Percentiles rank a stretch among this genome's conserved stretches.
Evolutionary conservation across 108 stramenopile species (phyloP).

Genomic region (Nitzschia sp.): DNA sequence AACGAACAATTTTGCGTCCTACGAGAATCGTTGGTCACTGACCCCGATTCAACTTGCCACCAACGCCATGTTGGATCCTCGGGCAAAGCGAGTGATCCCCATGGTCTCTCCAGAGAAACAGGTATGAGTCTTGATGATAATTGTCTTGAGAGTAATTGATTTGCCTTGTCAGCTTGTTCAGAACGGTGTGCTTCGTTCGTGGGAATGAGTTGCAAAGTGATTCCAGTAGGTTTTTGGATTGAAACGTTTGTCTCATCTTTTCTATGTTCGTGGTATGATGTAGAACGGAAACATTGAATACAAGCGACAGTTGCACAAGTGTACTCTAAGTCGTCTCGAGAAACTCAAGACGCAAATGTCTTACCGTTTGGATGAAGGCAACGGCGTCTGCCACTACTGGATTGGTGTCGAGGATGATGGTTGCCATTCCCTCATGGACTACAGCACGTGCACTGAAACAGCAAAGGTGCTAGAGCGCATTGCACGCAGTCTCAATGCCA

Average conservation of each 20-base stretch:
- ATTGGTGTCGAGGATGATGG: conserved; percentile 87
- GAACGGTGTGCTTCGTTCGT: no score
- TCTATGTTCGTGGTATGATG: background rate
- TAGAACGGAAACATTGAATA: conserved; percentile 79
- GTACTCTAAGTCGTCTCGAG: conserved; percentile 60
- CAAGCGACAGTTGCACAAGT: conserved; percentile 75
- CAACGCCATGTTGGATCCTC: conserved; percentile 6
- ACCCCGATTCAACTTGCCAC: no score
- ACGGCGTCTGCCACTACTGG: conserved; percentile 69
- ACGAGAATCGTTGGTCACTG: no score
- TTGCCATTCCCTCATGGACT: conserved; percentile 77
- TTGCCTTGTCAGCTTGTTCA: no score
- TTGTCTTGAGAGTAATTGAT: no score
- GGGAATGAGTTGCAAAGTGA: background rate
- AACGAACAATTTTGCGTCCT: no score
- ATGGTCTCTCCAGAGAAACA: conserved; percentile 38
- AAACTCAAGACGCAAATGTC: conserved; percentile 86
- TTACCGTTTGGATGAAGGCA: conserved; percentile 76
- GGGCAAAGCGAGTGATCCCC: conserved; percentile 29
- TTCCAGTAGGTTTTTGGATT: background rate
- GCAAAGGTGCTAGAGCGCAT: conserved; percentile 67
- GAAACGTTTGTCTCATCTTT: background rate
- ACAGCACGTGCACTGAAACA: conserved; percentile 56
- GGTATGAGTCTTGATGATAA: conserved; percentile 17
- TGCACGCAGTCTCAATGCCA: conserved; percentile 72